Evolutionary conservation across 345 rosid species (phyloP).

Genomic region (Eucalyptus microcorys): DNA sequence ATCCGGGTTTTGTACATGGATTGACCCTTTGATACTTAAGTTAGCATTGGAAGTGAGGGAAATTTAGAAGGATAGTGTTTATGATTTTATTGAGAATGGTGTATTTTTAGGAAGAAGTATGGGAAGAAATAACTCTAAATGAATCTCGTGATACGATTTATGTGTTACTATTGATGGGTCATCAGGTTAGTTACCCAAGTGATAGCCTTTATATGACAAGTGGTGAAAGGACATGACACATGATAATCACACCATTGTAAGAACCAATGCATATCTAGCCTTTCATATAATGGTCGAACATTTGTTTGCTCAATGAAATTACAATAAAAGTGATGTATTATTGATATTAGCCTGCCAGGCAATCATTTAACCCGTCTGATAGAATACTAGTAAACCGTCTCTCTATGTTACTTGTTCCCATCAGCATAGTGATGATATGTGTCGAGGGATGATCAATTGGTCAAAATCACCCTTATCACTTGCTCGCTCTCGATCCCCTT

Average conservation of each 20-base stretch:
- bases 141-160: neutral
- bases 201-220: neutral
- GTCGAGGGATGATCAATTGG: neutral
- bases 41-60: neutral
- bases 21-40: neutral
- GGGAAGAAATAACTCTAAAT: neutral
- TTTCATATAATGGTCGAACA: neutral
- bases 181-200: neutral
- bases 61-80: neutral
- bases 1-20: neutral
- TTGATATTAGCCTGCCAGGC: fast-evolving
- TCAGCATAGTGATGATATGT: neutral
- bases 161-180: neutral
- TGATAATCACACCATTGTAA: neutral
- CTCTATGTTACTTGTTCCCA: neutral
- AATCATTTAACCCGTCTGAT: fast-evolving
- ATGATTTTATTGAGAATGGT: neutral
- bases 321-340: neutral
- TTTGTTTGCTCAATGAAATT: neutral
- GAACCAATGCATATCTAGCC: neutral
- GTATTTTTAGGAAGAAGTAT: neutral
- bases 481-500: neutral
- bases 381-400: fast-evolving
- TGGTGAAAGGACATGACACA: neutral
- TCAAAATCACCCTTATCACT: neutral